These are phyloP conservation scores for Epichloe sibirici DNA, from an alignment of 2,329 filamentous ascomycete genomes.

Conservation along the genomic window DNA sequence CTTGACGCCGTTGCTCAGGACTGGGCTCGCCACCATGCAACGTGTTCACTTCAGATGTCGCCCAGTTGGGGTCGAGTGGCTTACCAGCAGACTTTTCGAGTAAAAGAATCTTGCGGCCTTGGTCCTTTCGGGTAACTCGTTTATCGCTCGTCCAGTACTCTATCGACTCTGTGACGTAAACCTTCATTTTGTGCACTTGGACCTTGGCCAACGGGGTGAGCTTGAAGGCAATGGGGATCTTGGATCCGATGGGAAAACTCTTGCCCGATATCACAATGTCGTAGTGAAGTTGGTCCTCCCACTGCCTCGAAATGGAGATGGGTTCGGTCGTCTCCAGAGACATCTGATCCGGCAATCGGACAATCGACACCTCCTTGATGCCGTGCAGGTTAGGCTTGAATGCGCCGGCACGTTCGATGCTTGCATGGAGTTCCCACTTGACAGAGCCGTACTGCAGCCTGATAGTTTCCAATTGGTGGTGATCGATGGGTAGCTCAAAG, in stretches of 20 bases:
- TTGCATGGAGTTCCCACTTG: slow-evolving; percentile 77
- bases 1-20: slow-evolving; percentile 33
- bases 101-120: slow-evolving; percentile 69
- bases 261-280: slow-evolving; percentile 95
- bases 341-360: slow-evolving; percentile 75
- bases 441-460: slow-evolving; percentile 78
- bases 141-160: slow-evolving; percentile 86
- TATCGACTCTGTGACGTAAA: slow-evolving; percentile 79
- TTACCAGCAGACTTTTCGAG: slow-evolving; percentile 82
- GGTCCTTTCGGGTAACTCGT: slow-evolving; percentile 73
- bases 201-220: slow-evolving; percentile 87
- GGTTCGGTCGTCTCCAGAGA: slow-evolving; percentile 86
- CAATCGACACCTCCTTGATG: slow-evolving; percentile 67
- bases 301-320: slow-evolving; percentile 84
- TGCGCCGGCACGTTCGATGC: slow-evolving; percentile 73
- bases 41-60: slow-evolving; percentile 63
- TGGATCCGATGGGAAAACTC: slow-evolving; percentile 78
- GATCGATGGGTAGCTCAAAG: slow-evolving; percentile 83
- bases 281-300: slow-evolving; percentile 92
- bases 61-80: slow-evolving; percentile 58
- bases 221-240: slow-evolving; percentile 89
- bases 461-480: slow-evolving; percentile 78
- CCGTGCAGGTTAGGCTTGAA: slow-evolving; percentile 84
- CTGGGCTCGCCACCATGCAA: slow-evolving; percentile 68
- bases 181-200: slow-evolving; percentile 83